Percentiles rank a stretch among this genome's conserved stretches.
Conservation (phyloP, 352 stramenopile species). For the Globisporangium abappressorium region DNA sequence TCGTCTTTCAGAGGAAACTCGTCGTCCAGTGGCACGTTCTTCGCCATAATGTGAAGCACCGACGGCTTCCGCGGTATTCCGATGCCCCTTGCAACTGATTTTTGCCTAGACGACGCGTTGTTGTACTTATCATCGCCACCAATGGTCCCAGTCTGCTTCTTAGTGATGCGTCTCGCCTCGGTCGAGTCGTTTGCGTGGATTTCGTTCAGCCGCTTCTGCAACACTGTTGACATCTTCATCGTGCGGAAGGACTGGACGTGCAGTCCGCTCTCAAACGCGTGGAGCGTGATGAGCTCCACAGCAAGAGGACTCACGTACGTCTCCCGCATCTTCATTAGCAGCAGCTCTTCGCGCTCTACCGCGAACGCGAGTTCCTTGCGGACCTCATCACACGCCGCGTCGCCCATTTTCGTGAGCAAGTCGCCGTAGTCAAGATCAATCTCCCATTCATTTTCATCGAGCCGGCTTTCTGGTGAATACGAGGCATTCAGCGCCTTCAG, state of each 20-base stretch:
- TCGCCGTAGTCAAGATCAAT: constrained; percentile 88
- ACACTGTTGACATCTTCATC: constrained; percentile 59
- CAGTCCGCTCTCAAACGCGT: constrained; percentile 60
- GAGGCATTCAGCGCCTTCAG: constrained; percentile 56
- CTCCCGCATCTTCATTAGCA: constrained; percentile 84
- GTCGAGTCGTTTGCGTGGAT: constrained; percentile 45
- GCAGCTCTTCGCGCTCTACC: constrained; percentile 72
- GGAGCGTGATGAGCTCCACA: constrained; percentile 74
- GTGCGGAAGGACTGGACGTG: constrained; percentile 80
- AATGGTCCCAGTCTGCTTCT: constrained; percentile 9
- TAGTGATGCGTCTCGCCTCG: constrained; percentile 13
- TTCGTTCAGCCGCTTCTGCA: constrained; percentile 70
- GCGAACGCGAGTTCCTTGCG: constrained; percentile 79
- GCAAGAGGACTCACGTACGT: constrained; percentile 69
- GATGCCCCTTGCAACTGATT: background rate
- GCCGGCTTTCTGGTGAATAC: constrained; percentile 46
- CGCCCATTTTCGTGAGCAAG: constrained; percentile 55
- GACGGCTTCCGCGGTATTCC: constrained; percentile 25
- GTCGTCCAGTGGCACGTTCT: constrained; percentile 38
- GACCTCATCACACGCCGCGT: constrained; percentile 87
- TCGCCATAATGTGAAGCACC: constrained; percentile 70
- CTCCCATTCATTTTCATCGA: constrained; percentile 79
- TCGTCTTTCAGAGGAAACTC: constrained; percentile 62
- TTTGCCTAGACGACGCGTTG: background rate
- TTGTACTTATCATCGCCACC: background rate